Base-by-base conservation (phyloP, 768 basidiomycete species). In the Gloeopeniophorella convolvens region DNA sequence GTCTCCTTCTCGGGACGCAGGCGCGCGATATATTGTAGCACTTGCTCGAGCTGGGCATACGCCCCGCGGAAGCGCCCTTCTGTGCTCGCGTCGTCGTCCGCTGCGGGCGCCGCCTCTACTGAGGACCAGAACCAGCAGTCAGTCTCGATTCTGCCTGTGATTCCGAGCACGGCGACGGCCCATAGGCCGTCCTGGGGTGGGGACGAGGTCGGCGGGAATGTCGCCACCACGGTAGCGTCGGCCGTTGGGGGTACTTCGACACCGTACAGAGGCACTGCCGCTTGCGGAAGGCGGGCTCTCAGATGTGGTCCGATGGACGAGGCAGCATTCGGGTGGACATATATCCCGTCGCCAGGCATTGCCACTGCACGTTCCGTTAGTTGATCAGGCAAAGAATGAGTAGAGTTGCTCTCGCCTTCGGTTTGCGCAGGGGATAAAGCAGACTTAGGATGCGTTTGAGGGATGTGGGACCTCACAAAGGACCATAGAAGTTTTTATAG, bases 101-200 rank as follows among this genome's bases (percentile, higher is more conserved):
- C 8, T 20, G n/a, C 20, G 18, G 6, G 18, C 11, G 18, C 13
- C 4, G 24, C 32, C 23, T 45, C 44, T 20, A n/a, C 32, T 12
- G 44, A 45, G 4, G 31, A 45, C 44, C 44, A 45, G 44, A 45
- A 45, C 16, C 26, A 45, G 31, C 33, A 24, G 15, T 33, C 44
- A 9, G 44, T 45, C 12, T 45, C 31, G 12, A n/a, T 23, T 11
- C 32, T 31, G 8, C 44, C 20, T 6, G 44, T 34, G 3, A 45
- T 16, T 23, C 35, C 44, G 10, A 45, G 12, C 12, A 34, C 28
- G 8, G 26, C 44, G 7, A 35, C 33, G 6, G 31, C 24, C 44
- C 44, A 45, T 13, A 33, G 44, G 18, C 23, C 16, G 5, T 20
- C 13, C 12, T 10, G 12, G 13, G 33, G 44, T 8, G 44, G 31